Evolutionary conservation across 73 alveolate genomes (phyloP), one percentile per base, ranked within the genome.

Genomic region (Blepharisma stoltei): DNA sequence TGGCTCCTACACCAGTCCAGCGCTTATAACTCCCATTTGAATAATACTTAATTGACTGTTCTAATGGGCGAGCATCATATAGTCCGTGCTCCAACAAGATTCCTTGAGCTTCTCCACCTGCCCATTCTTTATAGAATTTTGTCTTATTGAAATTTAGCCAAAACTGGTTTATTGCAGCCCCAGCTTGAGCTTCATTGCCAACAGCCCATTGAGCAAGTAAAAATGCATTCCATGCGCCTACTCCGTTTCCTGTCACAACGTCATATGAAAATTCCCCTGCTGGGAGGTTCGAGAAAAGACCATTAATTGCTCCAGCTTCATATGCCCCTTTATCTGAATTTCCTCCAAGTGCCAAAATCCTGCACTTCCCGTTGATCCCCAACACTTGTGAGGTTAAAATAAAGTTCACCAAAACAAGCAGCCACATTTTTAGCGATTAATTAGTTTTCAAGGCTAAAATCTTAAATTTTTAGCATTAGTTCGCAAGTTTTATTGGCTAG

Each of bases 321-420:
- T 80, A 88, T 27, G 92, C 71, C 5, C 95, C 95, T 67, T 78
- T 71, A 68, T 83, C 88, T 14, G 88, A 88, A 9, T 89, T 89
- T 6, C 95, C 95, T 11, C 76, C 69, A 46, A 87, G 71, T 23
- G 67, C 86, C 0, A 87, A 77, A 44, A 80, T 83, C 27, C 81
- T 48, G 67, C 94, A 87, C 43, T 50, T 77, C 37, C 73, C 73
- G 46, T 60, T 60, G 38, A 25, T 20, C 38, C 46, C 73, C 14
- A 14, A 20, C 14, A 60, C 73, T 25, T 9, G 46, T 14, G 41
- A 32, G 41, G 41, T 32, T 32, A 32, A 32, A 32, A 32, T 32
- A 32, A 32, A 32, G 41, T 32, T 32, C 41, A 32, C 41, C 41
- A 32, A 32, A 32, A 32, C 41, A 32, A 32, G 41, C 41, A 32